Evolutionary conservation across 768 basidiomycete species (phyloP).

Genomic region (Cyclocybe aegerita): DNA sequence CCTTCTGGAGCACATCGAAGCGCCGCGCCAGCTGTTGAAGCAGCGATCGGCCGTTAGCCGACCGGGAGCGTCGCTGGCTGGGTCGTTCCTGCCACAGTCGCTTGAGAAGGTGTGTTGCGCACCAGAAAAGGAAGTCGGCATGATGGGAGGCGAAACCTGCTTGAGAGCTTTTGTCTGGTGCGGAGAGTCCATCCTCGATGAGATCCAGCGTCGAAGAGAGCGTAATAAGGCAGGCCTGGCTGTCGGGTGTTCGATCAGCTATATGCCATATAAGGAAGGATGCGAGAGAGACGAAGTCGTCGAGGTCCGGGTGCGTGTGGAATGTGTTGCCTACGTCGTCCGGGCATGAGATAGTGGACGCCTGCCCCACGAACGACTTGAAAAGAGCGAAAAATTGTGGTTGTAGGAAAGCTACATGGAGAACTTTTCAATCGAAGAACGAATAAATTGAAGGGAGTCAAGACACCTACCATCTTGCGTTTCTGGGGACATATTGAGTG

Average conservation of each 20-base stretch:
- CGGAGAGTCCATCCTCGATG: slow-evolving; percentile 1
- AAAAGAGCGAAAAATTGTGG: slow-evolving; percentile 15
- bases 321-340: slow-evolving; percentile 3
- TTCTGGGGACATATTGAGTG: slow-evolving; percentile 4
- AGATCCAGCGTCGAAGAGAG: slow-evolving; percentile 5
- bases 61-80: no score
- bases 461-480: slow-evolving; percentile 10
- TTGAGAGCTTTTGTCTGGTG: background rate
- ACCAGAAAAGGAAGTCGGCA: slow-evolving; percentile 15
- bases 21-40: no score
- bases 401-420: background rate
- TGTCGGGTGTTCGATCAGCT: background rate
- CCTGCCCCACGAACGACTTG: slow-evolving; percentile 8
- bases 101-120: slow-evolving; percentile 9
- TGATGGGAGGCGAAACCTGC: background rate
- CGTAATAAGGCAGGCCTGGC: background rate
- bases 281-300: slow-evolving; percentile 16
- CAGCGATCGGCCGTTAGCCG: no score
- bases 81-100: slow-evolving; percentile 15
- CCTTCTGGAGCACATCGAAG: no score
- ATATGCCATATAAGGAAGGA: slow-evolving; percentile 16
- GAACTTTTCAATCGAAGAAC: background rate
- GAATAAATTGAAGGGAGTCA: background rate
- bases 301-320: slow-evolving; percentile 15
- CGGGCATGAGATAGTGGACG: background rate